Percentiles rank a stretch among this genome's conserved stretches.
These are phyloP conservation scores for Cladosporium phlei DNA, from an alignment of 2,329 filamentous ascomycete species.

Conservation along the genomic window DNA sequence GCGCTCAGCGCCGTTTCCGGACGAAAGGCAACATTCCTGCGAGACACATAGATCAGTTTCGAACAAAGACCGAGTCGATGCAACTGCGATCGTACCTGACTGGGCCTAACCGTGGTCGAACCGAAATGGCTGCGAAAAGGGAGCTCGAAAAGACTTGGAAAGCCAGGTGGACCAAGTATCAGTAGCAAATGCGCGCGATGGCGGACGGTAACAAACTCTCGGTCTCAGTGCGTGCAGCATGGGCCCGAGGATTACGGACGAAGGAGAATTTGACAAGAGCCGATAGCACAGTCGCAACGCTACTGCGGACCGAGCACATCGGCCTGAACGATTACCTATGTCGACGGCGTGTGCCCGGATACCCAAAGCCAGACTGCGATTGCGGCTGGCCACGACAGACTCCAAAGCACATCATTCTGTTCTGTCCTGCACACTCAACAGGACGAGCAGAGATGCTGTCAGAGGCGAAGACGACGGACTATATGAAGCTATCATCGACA, in stretches of 20 bases:
- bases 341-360: background rate
- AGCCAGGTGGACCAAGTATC: background rate
- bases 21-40: background rate
- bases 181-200: background rate
- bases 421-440: background rate
- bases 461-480: slow-evolving; percentile 2
- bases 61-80: background rate
- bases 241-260: background rate
- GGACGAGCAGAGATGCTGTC: background rate
- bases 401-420: background rate
- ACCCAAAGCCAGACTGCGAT: background rate
- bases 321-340: background rate
- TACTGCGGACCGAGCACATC: background rate
- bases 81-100: background rate
- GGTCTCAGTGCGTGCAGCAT: background rate
- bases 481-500: background rate
- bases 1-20: background rate
- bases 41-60: background rate
- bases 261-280: slow-evolving; percentile 2
- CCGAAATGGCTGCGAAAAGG: background rate
- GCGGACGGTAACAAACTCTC: background rate
- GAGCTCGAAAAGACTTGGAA: background rate
- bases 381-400: background rate
- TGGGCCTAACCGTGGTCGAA: background rate
- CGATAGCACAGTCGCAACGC: background rate